Base-by-base conservation (phyloP, 2,329 filamentous ascomycete species). In the Erysiphe neolycopersici region DNA sequence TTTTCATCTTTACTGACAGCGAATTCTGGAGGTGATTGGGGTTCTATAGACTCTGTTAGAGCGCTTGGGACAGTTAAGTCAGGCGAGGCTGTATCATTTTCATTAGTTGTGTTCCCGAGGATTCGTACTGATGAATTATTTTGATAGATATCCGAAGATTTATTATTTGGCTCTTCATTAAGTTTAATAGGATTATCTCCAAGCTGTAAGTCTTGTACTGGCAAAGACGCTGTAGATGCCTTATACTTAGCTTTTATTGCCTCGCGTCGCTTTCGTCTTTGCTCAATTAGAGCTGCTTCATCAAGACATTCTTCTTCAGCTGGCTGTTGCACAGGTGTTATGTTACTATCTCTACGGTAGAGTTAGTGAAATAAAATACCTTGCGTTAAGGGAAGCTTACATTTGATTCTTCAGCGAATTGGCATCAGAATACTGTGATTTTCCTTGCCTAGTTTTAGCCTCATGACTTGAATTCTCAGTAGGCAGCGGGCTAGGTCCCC, bases 231-330 rank as follows among this genome's bases (percentile, higher is more conserved):
- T 43, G 75, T 70, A 53, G 77, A 75, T 50, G 60, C 64, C 59
- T 73, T 75, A 53, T 83, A 79, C 63, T 84, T 91, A 57, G 81
- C 79, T 56, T 83, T 71, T 49, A 92, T 79, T 49, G 82, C 81
- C 61, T 89, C 81, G 50, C 85, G 76, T 46, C 79, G 73, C 56
- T 79, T 83, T 26, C 84, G 78, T 44, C 85, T 79, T 53, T 83
- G 76, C 59, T 91, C 80, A 53, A 93, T 79, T 54, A 87, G 68
- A 51, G 79, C 76, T 48, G 79, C 79, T 62, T 91, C 80, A 58
- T 91, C 79, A 51, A 83, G 57, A n/a, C 69, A 66, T 51, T 73
- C 65, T 45, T 68, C 62, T 49, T 70, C 67, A 61, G 64, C 47
- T 39, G 47, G 44, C 12, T 10, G 11, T 30, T 18, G 16, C 45